Percentiles rank a stretch among this genome's conserved stretches.
Evolutionary conservation across 2,329 filamentous ascomycete genomes (phyloP).

Genomic region (Trichoderma endophyticum): DNA sequence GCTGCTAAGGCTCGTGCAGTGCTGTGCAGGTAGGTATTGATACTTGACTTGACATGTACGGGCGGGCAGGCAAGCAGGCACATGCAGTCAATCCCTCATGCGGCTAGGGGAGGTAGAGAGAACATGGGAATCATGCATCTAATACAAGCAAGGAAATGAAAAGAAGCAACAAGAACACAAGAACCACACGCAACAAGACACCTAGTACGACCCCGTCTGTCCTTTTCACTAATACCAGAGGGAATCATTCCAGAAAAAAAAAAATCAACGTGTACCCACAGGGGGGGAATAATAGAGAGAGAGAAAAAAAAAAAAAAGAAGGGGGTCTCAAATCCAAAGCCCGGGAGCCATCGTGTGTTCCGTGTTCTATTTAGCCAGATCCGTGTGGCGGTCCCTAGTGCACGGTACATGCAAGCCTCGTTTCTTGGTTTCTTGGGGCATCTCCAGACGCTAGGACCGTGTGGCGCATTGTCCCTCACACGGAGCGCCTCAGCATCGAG

Average conservation of each 20-base stretch:
- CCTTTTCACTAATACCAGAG: neutral
- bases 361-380: constrained; percentile 3
- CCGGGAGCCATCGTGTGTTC: neutral
- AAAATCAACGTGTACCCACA: neutral
- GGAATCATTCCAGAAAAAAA: constrained; percentile 17
- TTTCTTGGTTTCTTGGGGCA: neutral
- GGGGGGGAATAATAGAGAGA: neutral
- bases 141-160: neutral
- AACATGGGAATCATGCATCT: neutral
- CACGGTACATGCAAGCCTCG: constrained; percentile 7
- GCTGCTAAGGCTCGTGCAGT: neutral
- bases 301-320: neutral
- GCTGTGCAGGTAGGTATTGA: neutral
- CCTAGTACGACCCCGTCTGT: neutral
- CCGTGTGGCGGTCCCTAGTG: constrained; percentile 8
- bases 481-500: neutral
- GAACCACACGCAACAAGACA: neutral
- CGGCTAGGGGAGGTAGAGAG: neutral
- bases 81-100: neutral
- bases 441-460: neutral
- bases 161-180: neutral
- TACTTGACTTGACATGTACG: neutral
- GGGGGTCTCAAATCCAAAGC: neutral
- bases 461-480: constrained; percentile 16
- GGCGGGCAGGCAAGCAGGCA: neutral